phyloP scores from a whole-genome alignment of 495 filamentous ascomycete species.

The Aspergillus asperescens region DNA sequence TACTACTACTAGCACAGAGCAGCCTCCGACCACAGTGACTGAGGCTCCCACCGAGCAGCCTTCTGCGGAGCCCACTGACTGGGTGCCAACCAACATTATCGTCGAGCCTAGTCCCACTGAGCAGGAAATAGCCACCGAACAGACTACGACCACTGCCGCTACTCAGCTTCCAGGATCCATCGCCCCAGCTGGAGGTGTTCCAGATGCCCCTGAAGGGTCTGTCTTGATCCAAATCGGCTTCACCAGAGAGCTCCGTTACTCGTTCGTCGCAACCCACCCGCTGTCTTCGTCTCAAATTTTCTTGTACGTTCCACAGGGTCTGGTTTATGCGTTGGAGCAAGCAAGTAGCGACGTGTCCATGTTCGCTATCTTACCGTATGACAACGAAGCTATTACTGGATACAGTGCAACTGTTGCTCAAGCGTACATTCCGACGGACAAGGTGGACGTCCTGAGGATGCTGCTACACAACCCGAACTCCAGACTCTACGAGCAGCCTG shows the following conservation, averaged over 20 bases:
- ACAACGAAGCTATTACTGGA: conserved; percentile 61
- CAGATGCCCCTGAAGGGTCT: conserved; percentile 53
- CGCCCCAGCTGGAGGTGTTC: conserved; percentile 54
- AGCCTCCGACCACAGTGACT: conserved; percentile 1
- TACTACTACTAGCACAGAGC: conserved; percentile 7
- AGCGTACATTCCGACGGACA: conserved; percentile 62
- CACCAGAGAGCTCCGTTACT: conserved; percentile 70
- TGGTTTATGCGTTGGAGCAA: conserved; percentile 60
- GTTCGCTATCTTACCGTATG: conserved; percentile 69
- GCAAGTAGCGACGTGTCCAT: conserved; percentile 51
- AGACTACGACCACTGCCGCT: conserved; percentile 42
- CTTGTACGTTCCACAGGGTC: conserved; percentile 65
- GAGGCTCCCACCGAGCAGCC: conserved; percentile 4
- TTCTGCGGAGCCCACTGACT: conserved; percentile 17
- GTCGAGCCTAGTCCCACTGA: conserved; percentile 20
- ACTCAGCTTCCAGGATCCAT: conserved; percentile 69
- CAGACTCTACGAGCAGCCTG: conserved; percentile 63
- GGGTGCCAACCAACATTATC: conserved; percentile 23
- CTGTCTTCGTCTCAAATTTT: conserved; percentile 84
- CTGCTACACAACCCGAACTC: conserved; percentile 65
- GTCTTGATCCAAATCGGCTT: conserved; percentile 82
- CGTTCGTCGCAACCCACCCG: conserved; percentile 64
- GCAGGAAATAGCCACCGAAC: conserved; percentile 22
- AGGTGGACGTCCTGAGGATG: conserved; percentile 56
- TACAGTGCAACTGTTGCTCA: conserved; percentile 82